Base-by-base conservation (phyloP, 768 basidiomycete species). In the Termitomyces sp. region DNA sequence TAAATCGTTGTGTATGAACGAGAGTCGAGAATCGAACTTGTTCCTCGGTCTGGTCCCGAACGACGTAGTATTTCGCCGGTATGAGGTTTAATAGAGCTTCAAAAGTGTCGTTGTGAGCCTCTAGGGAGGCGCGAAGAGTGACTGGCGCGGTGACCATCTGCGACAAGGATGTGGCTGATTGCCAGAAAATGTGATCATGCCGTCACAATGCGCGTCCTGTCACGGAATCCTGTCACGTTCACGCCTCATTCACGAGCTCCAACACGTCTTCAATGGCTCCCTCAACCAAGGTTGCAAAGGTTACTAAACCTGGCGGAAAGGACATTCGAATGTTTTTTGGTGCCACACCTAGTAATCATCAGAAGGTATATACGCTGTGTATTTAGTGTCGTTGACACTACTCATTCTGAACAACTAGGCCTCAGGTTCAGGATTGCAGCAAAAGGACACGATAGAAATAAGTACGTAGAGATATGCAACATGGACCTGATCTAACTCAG, bases 41-140 rank as follows among this genome's bases (percentile, higher is more conserved):
- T 59, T 88, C 87, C 52, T 87, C 84, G 1, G 76, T 74, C 46
- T 82, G 81, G 20, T 89, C 87, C 76, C 59, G 79, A 2, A 84
- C 80, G 50, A 97, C 76, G 71, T 98, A 98, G 69, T 90, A 93
- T 74, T 88, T 88, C 5, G 94, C 81, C 0, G 96, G 96, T 55
- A 98, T 97, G 47, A 97, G 81, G 41, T 79, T 84, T 2, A 97
- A 76, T 5, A 98, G 76, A 0, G 84, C 76, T 66, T 94, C 92
- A 64, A 99, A 98, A 0, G 86, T 83, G 28, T 82, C 83, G 67
- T 98, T 97, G 73, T 97, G 94, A 43, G 76, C 75, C 70, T 94
- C 89, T 50, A 98, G 72, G 3, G 90, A 91, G 9, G 74, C 69
- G 46, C 79, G 77, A 18, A 92, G 77, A 0, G 67, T 71, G 18